A percentile compares a stretch with the other conserved stretches of the same genome.
phyloP scores from a whole-genome alignment of 192 early-diverging fungal species.

The Lobosporangium transversale region DNA sequence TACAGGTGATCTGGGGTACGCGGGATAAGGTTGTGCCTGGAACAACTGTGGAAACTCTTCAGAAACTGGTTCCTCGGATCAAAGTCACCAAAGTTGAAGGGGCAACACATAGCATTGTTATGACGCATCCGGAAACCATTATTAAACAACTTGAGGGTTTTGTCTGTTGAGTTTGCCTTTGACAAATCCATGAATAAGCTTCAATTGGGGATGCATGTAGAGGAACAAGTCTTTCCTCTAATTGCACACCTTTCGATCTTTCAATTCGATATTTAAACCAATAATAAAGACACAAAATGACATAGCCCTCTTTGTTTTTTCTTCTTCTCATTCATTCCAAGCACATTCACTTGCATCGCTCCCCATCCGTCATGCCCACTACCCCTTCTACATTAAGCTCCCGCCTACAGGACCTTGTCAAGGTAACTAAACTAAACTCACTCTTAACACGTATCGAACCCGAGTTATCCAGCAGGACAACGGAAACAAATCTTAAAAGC shows the following conservation, averaged over 20 bases:
- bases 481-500: too few relatives aligned
- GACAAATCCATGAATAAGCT: too few relatives aligned
- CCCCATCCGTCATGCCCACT: conserved; percentile 15
- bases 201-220: too few relatives aligned
- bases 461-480: too few relatives aligned
- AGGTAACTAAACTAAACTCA: conserved; percentile 15
- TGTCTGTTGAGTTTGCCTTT: conserved; percentile 14
- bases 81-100: conserved; percentile 34
- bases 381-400: conserved; percentile 18
- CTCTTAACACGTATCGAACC: not conserved
- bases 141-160: conserved; percentile 20
- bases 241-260: too few relatives aligned
- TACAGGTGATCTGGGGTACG: conserved; percentile 48
- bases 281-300: too few relatives aligned
- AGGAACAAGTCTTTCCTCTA: too few relatives aligned
- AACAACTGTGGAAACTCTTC: conserved; percentile 24
- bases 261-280: too few relatives aligned
- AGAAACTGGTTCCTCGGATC: conserved; percentile 33
- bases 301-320: conserved; percentile 8
- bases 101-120: conserved; percentile 44
- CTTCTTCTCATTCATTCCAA: conserved; percentile 4
- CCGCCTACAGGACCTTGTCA: conserved; percentile 27
- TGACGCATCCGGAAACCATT: conserved; percentile 33
- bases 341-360: conserved; percentile 7
- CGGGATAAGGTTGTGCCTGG: conserved; percentile 37